Percentiles rank a stretch among this genome's conserved stretches.
Conservation (phyloP, 2,329 filamentous ascomycete genomes). For the Cercospora brassicicola region DNA sequence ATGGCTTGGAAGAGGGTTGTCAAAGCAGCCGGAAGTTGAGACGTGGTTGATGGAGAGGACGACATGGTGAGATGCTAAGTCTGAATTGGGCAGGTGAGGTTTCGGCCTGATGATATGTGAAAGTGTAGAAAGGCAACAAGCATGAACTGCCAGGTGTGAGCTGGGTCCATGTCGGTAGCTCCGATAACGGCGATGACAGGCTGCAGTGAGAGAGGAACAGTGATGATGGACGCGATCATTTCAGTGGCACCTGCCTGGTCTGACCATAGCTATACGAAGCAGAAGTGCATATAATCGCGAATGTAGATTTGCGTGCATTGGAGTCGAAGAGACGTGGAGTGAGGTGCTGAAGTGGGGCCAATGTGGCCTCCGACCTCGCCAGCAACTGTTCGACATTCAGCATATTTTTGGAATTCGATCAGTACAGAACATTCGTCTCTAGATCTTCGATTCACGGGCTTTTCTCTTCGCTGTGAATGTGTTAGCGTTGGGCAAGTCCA, state of each 20-base stretch:
- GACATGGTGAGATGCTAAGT: background rate
- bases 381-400: background rate
- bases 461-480: background rate
- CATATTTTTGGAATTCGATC: background rate
- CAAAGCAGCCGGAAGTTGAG: background rate
- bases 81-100: background rate
- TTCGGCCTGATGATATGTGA: background rate
- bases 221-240: background rate
- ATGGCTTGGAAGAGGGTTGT: slow-evolving; percentile 26
- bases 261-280: background rate
- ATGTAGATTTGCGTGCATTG: background rate
- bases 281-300: background rate
- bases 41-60: background rate
- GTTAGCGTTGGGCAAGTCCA: background rate
- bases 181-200: background rate
- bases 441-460: slow-evolving; percentile 3
- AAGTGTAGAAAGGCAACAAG: background rate
- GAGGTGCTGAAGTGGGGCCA: background rate
- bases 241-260: background rate
- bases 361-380: background rate
- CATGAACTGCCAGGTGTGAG: background rate
- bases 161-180: background rate
- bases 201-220: background rate
- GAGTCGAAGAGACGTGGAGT: background rate
- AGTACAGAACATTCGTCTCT: background rate